Evolutionary conservation across 148 eudicot genomes (phyloP), one percentile per base, ranked within the genome.

Genomic region (Tetragonia tetragonoides): DNA sequence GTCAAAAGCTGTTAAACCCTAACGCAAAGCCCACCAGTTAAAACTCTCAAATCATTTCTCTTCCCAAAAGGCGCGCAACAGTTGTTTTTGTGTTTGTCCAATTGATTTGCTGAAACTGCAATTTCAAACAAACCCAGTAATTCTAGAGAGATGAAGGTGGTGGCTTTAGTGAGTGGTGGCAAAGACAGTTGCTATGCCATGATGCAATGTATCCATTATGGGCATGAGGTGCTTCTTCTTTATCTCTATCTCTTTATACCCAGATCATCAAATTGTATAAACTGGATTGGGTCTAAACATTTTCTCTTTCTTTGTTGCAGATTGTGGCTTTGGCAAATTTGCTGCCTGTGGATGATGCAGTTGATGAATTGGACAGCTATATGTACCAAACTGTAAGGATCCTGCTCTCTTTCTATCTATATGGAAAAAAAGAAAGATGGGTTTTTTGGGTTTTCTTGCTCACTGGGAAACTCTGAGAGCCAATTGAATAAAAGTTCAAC

Each of bases 151-250:
- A 95, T 95, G 99, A 91, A 95, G 89, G 99, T 93, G 74, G 99
- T 95, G 72, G 99, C 93, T 1, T 81, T 95, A 73, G 91, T 95
- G 23, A 95, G 97, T 66, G 97, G 99, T 34, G 97, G 99, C 70
- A 95, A 95, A 81, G 99, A 95, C 80, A 95, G 99, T 83, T 91
- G 97, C 84, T 93, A 87, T 77, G 97, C 97, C 73, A 93, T 95
- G 99, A 93, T 95, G 97, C 94, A 95, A 80, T 93, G 97, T 83
- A 84, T 93, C 44, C 86, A 88, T 17, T 90, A 93, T 66, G 99
- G 97, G 61, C 99, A 95, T 79, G 86, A 95, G 99, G 99, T 91
- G 10, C 57, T 21, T 6, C 44, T 44, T 56, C 64, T 21, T 24
- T 75, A 65, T n/a, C 51, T 72, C 47, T 49, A 57, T 74, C 28